Base-by-base conservation (phyloP, 73 alveolate species). In the Breviolum minutum region DNA sequence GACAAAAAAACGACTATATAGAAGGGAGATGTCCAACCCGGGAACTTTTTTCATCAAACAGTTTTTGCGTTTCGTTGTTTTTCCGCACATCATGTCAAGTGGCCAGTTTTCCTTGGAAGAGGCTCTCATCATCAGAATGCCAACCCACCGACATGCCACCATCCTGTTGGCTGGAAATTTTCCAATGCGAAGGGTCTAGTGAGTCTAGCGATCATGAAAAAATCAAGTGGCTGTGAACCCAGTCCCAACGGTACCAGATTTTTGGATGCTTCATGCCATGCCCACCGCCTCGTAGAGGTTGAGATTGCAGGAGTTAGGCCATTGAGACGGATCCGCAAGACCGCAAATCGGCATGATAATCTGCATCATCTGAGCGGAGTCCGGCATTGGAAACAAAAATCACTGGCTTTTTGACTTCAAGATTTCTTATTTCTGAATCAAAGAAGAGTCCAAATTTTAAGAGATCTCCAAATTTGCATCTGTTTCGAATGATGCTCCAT, bases 131-230 rank as follows among this genome's bases (percentile, higher is more conserved):
- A 63, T 93, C 98, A 6, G 98, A 54, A 61, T 93, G 98, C 98
- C 98, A 93, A 68, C 98, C 98, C 24, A 93, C 98, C 6, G 98
- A 93, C 98, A 93, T 93, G 27, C 93, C 98, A 17, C 98, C 98
- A 32, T 93, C 98, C 98, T 88, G 83, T 8, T 29, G 69, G 74
- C 2, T 13, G 16, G 16, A 6, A 22, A 73, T 2, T 0, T 73
- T 30, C 16, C 63, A 24, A 77, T 22, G 24, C 0, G 60, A 30
- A 11, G 27, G 69, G 1, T 27, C 19, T 30, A 26, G 22, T 10
- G 40, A 24, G 22, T 12, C 40, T 16, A 73, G 29, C 82, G 32
- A 73, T 30, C 26, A 24, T 77, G 26, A 29, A 29, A 8, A 8
- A 22, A 77, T 22, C 1, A 8, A 26, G 8, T 27, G 16, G 61